Conservation (phyloP, 176 grass and related monocot species). For the Olyra latifolia region DNA sequence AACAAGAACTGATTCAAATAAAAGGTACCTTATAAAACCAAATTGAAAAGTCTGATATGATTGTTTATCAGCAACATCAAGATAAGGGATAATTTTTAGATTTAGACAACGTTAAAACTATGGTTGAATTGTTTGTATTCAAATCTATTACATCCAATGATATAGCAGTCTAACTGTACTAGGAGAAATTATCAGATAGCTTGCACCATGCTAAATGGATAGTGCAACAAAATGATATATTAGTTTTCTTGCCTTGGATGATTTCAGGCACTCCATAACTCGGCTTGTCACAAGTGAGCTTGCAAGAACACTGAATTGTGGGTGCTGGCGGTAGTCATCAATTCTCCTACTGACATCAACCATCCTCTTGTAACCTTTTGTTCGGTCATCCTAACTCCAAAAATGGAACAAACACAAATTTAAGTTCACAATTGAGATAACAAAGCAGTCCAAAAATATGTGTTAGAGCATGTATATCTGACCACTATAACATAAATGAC, state of each 20-base stretch:
- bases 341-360: constrained; percentile 72
- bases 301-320: constrained; percentile 74
- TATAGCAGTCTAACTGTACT: background rate
- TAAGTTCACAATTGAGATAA: constrained; percentile 24
- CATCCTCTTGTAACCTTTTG: constrained; percentile 81
- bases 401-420: constrained; percentile 38
- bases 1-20: constrained; percentile 2
- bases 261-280: constrained; percentile 71
- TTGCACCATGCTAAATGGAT: constrained; percentile 4
- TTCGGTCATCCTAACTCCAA: constrained; percentile 71
- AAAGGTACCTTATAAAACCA: constrained; percentile 16
- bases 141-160: background rate
- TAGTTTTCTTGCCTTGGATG: constrained; percentile 68
- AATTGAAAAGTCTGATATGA: constrained; percentile 4
- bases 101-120: constrained; percentile 1
- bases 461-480: constrained; percentile 14
- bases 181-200: background rate
- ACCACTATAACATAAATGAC: background rate
- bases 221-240: constrained; percentile 14
- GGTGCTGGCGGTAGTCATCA: constrained; percentile 70
- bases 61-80: background rate
- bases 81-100: background rate
- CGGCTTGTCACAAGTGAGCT: constrained; percentile 59
- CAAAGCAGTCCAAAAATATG: background rate
- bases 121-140: constrained; percentile 10